Conservation (phyloP, 164 flowering plant species). For the Paratinospora sagittata region DNA sequence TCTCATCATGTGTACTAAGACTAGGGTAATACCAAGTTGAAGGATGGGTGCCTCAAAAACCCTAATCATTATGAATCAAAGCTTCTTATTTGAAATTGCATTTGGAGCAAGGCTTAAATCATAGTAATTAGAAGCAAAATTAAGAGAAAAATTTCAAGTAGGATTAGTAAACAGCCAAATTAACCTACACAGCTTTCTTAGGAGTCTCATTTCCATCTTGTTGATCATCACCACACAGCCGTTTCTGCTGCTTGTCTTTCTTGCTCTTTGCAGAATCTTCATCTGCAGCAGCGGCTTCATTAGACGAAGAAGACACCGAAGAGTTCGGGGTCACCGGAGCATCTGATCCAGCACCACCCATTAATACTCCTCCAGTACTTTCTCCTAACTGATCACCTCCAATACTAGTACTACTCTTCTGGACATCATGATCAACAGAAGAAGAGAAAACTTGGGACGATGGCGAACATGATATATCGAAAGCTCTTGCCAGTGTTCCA, state of each 20-base stretch:
- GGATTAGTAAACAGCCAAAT: not conserved
- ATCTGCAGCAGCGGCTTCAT: constrained; percentile 25
- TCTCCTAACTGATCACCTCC: too few species aligned
- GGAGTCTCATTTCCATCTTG: constrained; percentile 24
- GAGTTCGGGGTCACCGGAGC: constrained; percentile 24
- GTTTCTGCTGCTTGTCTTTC: constrained; percentile 24
- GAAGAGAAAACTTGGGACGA: constrained; percentile 17
- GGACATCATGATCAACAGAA: not conserved
- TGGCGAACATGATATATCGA: constrained; percentile 31
- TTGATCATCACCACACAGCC: not conserved
- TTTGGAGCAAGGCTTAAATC: not conserved
- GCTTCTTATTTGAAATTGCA: not conserved
- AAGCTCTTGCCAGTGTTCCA: constrained; percentile 20
- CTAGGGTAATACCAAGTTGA: not conserved
- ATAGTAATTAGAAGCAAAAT: not conserved
- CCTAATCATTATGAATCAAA: not conserved
- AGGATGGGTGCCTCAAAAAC: not conserved
- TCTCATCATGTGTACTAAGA: not conserved
- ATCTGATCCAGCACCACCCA: constrained; percentile 9
- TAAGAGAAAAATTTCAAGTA: not conserved
- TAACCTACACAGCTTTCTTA: constrained; percentile 35
- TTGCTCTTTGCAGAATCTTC: constrained; percentile 15
- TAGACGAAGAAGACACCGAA: constrained; percentile 33
- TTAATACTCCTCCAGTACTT: not conserved
- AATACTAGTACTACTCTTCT: not conserved